A percentile compares a stretch with the other conserved stretches of the same genome.
Evolutionary conservation across 2,329 filamentous ascomycete species (phyloP).

Genomic region (Colletotrichum noveboracense): DNA sequence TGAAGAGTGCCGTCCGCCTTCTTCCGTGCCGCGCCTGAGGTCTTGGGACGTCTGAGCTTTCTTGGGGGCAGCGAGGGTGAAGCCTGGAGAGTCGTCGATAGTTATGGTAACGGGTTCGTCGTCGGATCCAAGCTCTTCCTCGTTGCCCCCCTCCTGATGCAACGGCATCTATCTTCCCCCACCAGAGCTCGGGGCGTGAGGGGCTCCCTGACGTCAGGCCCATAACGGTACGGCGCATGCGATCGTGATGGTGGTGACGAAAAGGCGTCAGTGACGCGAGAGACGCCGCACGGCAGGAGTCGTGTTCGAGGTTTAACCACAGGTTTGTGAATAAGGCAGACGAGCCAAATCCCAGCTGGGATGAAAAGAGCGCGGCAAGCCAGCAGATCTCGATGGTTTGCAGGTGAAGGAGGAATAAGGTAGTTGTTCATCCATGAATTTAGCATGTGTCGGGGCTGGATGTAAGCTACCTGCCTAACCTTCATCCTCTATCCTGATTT

Average conservation of each 20-base stretch:
- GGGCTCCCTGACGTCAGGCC: background rate
- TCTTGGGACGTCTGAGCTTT: background rate
- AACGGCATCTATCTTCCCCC: background rate
- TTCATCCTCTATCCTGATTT: background rate
- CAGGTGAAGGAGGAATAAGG: background rate
- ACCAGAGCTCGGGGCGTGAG: background rate
- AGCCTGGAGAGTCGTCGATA: background rate
- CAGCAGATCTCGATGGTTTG: background rate
- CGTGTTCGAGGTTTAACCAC: background rate
- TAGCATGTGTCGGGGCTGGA: background rate
- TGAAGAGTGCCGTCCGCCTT: background rate
- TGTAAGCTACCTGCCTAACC: background rate
- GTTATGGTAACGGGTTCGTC: background rate
- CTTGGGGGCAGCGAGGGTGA: background rate
- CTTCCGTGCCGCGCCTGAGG: background rate
- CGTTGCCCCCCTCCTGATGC: background rate
- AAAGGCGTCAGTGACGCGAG: background rate
- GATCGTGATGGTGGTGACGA: background rate
- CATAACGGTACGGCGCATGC: background rate
- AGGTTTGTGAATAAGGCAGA: background rate
- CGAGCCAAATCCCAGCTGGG: background rate
- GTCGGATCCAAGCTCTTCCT: background rate
- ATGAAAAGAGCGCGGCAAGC: background rate
- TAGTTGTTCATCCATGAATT: background rate
- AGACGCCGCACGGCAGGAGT: background rate